Conservation (phyloP, 129 eudicot genomes). For the Scalesia atractyloides region DNA sequence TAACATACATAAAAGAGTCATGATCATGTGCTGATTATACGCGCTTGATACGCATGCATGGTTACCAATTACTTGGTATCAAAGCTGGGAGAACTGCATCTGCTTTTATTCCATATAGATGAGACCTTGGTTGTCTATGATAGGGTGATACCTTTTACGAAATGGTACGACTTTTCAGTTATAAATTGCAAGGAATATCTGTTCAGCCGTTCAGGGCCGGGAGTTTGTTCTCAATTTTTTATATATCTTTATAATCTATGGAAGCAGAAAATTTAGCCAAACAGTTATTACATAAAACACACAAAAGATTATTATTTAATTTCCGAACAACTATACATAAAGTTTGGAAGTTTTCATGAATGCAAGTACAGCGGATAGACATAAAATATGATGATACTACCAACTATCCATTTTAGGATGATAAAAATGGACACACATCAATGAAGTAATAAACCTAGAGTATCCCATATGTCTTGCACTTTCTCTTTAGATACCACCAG, state of each 20-base stretch:
- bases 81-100: too few relatives aligned
- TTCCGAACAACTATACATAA: neutral
- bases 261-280: neutral
- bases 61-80: too few relatives aligned
- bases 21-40: too few relatives aligned
- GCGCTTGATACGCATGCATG: too few relatives aligned
- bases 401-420: neutral
- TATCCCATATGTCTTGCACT: conserved; percentile 1
- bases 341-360: neutral
- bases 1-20: too few relatives aligned
- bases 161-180: too few relatives aligned
- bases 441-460: neutral
- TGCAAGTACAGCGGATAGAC: neutral
- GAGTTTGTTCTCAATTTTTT: neutral
- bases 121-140: too few relatives aligned
- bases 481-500: conserved; percentile 11
- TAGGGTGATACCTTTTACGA: too few relatives aligned
- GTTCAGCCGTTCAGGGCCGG: neutral
- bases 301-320: neutral
- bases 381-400: neutral
- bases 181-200: too few relatives aligned
- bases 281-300: neutral
- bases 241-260: neutral
- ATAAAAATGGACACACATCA: neutral
- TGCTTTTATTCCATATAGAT: too few relatives aligned